Conservation (phyloP, 768 basidiomycete species). For the Lactarius psammicola region DNA sequence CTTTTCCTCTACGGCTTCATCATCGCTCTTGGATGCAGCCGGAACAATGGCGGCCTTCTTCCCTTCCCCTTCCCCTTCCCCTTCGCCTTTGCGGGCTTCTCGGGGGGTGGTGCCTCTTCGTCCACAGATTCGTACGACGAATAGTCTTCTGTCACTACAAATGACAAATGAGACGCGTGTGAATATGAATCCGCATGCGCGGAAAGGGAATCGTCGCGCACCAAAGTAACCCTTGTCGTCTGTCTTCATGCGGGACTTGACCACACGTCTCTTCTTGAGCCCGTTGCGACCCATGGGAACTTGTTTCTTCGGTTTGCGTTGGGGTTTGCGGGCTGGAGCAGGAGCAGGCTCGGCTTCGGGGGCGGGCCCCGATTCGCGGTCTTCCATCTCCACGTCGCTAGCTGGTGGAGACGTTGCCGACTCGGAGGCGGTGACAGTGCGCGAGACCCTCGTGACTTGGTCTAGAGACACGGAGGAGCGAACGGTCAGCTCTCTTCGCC, state of each 20-base stretch:
- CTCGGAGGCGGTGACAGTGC: constrained; percentile 14
- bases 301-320: constrained; percentile 51
- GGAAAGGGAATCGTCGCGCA: constrained; percentile 36
- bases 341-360: constrained; percentile 25
- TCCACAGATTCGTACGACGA: constrained; percentile 78
- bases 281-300: constrained; percentile 79
- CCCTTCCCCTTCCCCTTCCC: constrained; percentile 25
- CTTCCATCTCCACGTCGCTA: constrained; percentile 33
- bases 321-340: constrained; percentile 37
- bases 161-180: not conserved
- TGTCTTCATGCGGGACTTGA: constrained; percentile 53
- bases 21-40: constrained; percentile 7
- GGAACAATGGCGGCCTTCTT: constrained; percentile 25
- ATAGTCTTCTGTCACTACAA: constrained; percentile 70
- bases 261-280: constrained; percentile 65
- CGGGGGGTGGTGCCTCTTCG: constrained; percentile 47
- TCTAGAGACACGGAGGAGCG: constrained; percentile 38
- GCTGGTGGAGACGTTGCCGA: constrained; percentile 28
- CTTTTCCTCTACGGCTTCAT: constrained; percentile 13
- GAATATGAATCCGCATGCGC: not conserved
- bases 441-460: constrained; percentile 26
- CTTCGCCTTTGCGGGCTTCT: constrained; percentile 27
- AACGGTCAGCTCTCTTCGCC: constrained; percentile 29
- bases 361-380: constrained; percentile 31
- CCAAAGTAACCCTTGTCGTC: constrained; percentile 76